A percentile compares a stretch with the other conserved stretches of the same genome.
phyloP scores from a whole-genome alignment of 306 rosid genomes.

The Acacia acuminata region DNA sequence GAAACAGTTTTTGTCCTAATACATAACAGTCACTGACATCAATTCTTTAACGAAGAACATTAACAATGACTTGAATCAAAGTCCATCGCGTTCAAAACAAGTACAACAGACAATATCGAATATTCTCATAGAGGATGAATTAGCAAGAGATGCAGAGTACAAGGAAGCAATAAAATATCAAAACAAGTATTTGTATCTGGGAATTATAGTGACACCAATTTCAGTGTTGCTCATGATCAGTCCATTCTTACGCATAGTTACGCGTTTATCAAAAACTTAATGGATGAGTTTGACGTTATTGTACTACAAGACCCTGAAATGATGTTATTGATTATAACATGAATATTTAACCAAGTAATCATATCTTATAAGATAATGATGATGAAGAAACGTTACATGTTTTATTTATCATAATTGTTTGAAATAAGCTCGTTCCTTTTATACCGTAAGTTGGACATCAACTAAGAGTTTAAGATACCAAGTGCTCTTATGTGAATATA shows the following conservation, averaged over 20 bases:
- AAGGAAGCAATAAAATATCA: background rate
- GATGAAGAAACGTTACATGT: too few species aligned
- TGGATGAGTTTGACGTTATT: too few species aligned
- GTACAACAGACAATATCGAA: background rate
- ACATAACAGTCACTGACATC: background rate
- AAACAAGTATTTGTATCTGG: background rate
- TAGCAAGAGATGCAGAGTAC: too few species aligned
- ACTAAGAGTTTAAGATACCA: too few species aligned
- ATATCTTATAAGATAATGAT: too few species aligned
- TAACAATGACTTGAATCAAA: background rate
- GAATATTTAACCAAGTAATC: too few species aligned
- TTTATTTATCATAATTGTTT: too few species aligned
- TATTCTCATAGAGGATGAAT: background rate
- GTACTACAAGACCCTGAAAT: too few species aligned
- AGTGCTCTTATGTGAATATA: too few species aligned
- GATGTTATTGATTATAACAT: too few species aligned
- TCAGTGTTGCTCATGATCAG: background rate
- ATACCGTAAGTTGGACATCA: too few species aligned
- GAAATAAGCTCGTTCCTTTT: too few species aligned
- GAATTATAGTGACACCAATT: background rate
- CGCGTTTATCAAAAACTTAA: conserved; percentile 51
- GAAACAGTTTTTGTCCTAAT: background rate
- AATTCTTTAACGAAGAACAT: background rate
- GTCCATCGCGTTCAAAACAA: background rate
- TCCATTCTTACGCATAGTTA: conserved; percentile 31